Evolutionary conservation across 2,329 filamentous ascomycete genomes (phyloP), one percentile per base, ranked within the genome.

Genomic region (Pezicula carpinea): DNA sequence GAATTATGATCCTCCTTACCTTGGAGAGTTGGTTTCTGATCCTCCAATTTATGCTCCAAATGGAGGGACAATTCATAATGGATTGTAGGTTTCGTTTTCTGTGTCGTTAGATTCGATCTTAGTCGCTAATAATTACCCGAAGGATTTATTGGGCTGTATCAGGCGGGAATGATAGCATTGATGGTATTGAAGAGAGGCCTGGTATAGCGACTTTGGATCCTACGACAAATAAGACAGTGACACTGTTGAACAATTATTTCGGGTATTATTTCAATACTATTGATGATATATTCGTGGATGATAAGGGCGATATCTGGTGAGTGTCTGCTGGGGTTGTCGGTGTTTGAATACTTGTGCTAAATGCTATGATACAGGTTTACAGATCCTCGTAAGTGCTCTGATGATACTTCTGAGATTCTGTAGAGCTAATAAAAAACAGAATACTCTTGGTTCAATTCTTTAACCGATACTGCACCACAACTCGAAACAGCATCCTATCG

Each of bases 31-130:
- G 49, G 59, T 63, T 50, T 69, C 62, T 38, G 59, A 69, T 41
- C 69, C 69, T 4, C 69, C 69, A 6, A 62, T 71, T n/a, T 72
- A 71, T 50, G 66, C 65, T 2, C 67, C 68, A 1, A 72, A 69
- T 43, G 69, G 69, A 8, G 68, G 66, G 4, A 69, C 63, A 6
- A 66, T 67, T 51, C 58, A 66, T 44, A 57, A 69, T 41, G 68
- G 67, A 19, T 52, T 64, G 46, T 43, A 21, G 26, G 43, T 43
- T 29, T 31, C 21, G n/a, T 22, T 39, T 39, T 11, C 5, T 17
- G 13, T 35, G 17, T 39, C 21, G 5, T 23, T 22, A 11, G 7
- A 40, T 5, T 19, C 7, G 18, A 2, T 36, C n/a, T 33, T 15
- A 19, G n/a, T 35, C 10, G 8, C 31, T 18, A 17, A 21, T 11